These are phyloP conservation scores for Colletotrichum gigasporum DNA, from an alignment of 2,329 filamentous ascomycete genomes.

Conservation along the genomic window DNA sequence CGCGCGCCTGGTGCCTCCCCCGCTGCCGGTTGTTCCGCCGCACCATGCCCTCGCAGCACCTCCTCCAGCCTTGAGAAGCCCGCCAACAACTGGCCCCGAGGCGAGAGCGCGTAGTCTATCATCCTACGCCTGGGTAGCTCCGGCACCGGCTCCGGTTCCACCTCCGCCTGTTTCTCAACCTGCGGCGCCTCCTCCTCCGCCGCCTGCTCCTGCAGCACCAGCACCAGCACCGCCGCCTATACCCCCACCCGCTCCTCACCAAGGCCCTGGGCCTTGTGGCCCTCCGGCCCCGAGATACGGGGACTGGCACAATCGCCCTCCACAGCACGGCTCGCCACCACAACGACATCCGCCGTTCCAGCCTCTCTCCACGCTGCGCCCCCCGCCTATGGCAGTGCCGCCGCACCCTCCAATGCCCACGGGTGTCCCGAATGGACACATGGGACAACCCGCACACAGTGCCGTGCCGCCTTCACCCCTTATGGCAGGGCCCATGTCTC, in stretches of 20 bases:
- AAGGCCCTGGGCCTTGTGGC: slow-evolving; percentile 46
- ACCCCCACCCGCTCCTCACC: slow-evolving; percentile 48
- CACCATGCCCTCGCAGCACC: slow-evolving; percentile 38
- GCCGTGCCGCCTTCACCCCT: slow-evolving; percentile 59
- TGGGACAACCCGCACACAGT: slow-evolving; percentile 52
- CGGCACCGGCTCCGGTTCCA: slow-evolving; percentile 28
- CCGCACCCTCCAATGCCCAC: slow-evolving; percentile 50
- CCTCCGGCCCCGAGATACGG: slow-evolving; percentile 26
- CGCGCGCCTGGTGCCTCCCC: slow-evolving; percentile 15
- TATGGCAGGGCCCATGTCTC: slow-evolving; percentile 45
- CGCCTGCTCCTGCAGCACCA: slow-evolving; percentile 33
- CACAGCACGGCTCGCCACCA: slow-evolving; percentile 57
- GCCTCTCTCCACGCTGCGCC: slow-evolving; percentile 57
- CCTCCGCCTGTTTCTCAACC: slow-evolving; percentile 27
- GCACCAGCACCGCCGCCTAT: slow-evolving; percentile 41
- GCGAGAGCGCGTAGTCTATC: slow-evolving; percentile 32
- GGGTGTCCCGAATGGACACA: slow-evolving; percentile 53
- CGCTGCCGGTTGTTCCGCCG: slow-evolving; percentile 38
- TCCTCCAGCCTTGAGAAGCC: slow-evolving; percentile 28
- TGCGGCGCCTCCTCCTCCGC: slow-evolving; percentile 32
- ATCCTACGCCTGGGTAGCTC: slow-evolving; percentile 28
- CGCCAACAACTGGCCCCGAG: slow-evolving; percentile 27
- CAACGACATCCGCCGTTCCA: slow-evolving; percentile 50
- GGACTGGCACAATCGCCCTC: slow-evolving; percentile 61
- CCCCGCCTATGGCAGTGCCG: slow-evolving; percentile 55